phyloP scores from a whole-genome alignment of 352 stramenopile species.

The Phytophthora pseudosyringae region DNA sequence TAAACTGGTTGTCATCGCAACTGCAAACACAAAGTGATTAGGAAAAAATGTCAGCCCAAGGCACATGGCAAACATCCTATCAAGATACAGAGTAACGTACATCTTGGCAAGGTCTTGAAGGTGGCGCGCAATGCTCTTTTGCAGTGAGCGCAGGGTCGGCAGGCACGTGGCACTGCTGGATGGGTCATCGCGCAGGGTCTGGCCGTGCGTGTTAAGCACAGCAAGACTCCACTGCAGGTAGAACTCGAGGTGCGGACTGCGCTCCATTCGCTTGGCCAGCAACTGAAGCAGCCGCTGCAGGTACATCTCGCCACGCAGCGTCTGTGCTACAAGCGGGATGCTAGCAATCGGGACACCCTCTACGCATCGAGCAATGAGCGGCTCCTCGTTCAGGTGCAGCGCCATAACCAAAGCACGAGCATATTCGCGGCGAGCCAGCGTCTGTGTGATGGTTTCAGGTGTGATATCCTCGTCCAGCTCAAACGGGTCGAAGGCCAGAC shows the following conservation, averaged over 20 bases:
- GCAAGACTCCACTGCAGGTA: slow-evolving; percentile 96
- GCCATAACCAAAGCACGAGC: slow-evolving; percentile 95
- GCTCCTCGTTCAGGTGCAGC: slow-evolving; percentile 97
- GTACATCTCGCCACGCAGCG: slow-evolving; percentile 89
- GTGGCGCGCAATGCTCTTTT: slow-evolving; percentile 88
- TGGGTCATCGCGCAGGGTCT: slow-evolving; percentile 80
- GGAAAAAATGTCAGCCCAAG: slow-evolving; percentile 23
- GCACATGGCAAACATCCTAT: slow-evolving; percentile 4
- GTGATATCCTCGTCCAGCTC: slow-evolving; percentile 98
- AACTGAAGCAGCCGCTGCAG: slow-evolving; percentile 93
- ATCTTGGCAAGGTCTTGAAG: slow-evolving; percentile 87
- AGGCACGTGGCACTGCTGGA: slow-evolving; percentile 72
- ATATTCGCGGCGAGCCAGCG: slow-evolving; percentile 90
- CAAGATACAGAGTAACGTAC: slow-evolving; percentile 51
- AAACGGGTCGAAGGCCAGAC: slow-evolving; percentile 98
- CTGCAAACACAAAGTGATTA: slow-evolving; percentile 39
- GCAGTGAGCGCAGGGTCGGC: slow-evolving; percentile 81
- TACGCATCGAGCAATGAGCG: slow-evolving; percentile 92
- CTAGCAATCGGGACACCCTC: slow-evolving; percentile 90
- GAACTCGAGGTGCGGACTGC: slow-evolving; percentile 97
- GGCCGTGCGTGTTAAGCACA: slow-evolving; percentile 94
- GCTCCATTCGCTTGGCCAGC: slow-evolving; percentile 92
- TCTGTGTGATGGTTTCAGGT: slow-evolving; percentile 90
- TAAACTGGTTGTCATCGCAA: slow-evolving; percentile 92
- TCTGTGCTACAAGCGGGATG: slow-evolving; percentile 92